Conservation (phyloP, 306 rosid genomes). For the Malus sylvestris region DNA sequence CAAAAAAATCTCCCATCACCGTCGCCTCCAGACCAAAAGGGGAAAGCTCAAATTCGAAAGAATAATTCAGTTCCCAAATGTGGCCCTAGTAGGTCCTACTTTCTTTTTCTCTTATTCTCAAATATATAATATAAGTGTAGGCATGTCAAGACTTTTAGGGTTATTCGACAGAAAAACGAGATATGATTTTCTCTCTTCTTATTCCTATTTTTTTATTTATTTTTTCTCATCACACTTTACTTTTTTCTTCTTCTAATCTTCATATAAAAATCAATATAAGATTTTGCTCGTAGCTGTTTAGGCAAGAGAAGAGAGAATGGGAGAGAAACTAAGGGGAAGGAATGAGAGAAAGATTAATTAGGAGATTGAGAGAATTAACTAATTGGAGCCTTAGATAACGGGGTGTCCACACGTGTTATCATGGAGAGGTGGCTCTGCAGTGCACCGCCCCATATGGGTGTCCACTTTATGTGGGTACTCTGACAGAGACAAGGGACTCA, state of each 20-base stretch:
- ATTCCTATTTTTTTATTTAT: no score
- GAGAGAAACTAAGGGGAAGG: neutral
- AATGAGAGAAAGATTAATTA: no score
- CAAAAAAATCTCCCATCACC: neutral
- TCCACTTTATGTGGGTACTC: neutral
- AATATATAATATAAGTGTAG: neutral
- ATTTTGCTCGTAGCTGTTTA: no score
- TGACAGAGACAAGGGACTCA: neutral
- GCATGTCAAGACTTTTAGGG: neutral
- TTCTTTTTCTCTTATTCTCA: neutral
- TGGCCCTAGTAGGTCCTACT: constrained; percentile 1
- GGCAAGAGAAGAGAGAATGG: neutral
- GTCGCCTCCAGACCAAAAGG: constrained; percentile 26
- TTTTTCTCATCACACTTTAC: no score
- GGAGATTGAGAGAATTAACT: neutral
- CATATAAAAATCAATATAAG: no score
- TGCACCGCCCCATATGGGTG: constrained; percentile 7
- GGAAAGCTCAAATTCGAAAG: constrained; percentile 18
- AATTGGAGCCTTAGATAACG: constrained; percentile 27
- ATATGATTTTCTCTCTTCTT: no score
- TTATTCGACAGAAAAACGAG: neutral
- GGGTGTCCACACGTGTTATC: constrained; percentile 47
- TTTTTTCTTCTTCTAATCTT: no score
- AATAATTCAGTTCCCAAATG: neutral
- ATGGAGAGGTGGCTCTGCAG: neutral